phyloP scores from a whole-genome alignment of 2,329 filamentous ascomycete genomes.

The Didymella glomerata region DNA sequence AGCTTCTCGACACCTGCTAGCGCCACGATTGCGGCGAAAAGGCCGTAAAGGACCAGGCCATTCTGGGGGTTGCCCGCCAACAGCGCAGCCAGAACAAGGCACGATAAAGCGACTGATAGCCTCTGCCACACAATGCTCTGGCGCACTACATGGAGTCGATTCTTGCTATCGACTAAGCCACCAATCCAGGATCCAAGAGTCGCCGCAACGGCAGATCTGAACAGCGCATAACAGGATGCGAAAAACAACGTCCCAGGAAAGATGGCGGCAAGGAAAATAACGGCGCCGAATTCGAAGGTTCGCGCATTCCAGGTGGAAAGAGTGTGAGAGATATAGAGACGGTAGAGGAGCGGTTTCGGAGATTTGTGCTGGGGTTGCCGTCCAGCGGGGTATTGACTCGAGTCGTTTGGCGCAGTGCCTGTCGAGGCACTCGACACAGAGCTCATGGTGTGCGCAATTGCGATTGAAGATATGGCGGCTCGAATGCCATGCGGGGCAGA shows the following conservation, averaged over 20 bases:
- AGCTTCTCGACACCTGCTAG: slow-evolving; percentile 76
- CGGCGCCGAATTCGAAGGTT: slow-evolving; percentile 60
- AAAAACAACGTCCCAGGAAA: slow-evolving; percentile 67
- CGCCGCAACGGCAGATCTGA: slow-evolving; percentile 66
- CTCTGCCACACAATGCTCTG: slow-evolving; percentile 53
- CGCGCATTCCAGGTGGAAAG: slow-evolving; percentile 61
- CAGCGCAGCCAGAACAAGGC: slow-evolving; percentile 37
- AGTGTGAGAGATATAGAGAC: slow-evolving; percentile 57
- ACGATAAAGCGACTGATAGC: slow-evolving; percentile 44
- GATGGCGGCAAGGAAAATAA: slow-evolving; percentile 58
- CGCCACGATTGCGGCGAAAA: slow-evolving; percentile 52
- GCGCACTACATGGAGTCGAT: slow-evolving; percentile 52
- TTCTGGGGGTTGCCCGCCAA: slow-evolving; percentile 21
- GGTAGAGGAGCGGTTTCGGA: slow-evolving; percentile 35
- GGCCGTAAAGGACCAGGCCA: slow-evolving; percentile 35
- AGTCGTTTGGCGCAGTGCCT: slow-evolving; percentile 3
- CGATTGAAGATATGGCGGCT: slow-evolving; percentile 1
- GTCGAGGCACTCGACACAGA: slow-evolving; percentile 16
- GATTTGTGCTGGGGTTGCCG: slow-evolving; percentile 9
- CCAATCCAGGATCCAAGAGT: slow-evolving; percentile 68
- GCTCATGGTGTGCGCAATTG: slow-evolving; percentile 18
- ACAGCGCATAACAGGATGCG: slow-evolving; percentile 73
- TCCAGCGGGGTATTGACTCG: slow-evolving; percentile 13
- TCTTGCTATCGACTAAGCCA: slow-evolving; percentile 63
- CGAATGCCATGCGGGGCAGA: slow-evolving; percentile 13